A percentile compares a stretch with the other conserved stretches of the same genome.
Conservation (phyloP, 768 basidiomycete species). For the Coprinopsis marcescibilis region DNA sequence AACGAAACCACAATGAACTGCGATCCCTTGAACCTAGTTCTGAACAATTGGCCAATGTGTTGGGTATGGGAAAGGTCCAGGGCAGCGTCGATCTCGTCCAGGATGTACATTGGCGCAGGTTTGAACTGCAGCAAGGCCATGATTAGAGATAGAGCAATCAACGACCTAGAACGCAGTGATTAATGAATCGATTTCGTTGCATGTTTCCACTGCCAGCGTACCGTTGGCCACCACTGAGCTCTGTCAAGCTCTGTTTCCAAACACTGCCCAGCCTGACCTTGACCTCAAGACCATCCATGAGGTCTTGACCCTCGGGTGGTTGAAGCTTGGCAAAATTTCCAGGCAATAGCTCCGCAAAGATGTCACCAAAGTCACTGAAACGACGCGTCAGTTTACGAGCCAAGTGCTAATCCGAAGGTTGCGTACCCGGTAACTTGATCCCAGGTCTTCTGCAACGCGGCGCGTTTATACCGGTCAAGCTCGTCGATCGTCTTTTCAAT, state of each 20-base stretch:
- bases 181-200: not conserved
- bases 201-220: conserved; percentile 30
- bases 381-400: not conserved
- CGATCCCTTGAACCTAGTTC: conserved; percentile 92
- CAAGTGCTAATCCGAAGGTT: not conserved
- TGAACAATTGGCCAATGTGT: conserved; percentile 97
- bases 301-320: conserved; percentile 88
- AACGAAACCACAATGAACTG: conserved; percentile 98
- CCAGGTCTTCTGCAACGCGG: conserved; percentile 93
- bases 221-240: conserved; percentile 96
- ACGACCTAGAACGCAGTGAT: conserved; percentile 54
- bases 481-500: conserved; percentile 92
- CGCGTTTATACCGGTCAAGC: conserved; percentile 90
- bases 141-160: conserved; percentile 96
- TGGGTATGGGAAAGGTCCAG: conserved; percentile 95
- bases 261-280: conserved; percentile 92
- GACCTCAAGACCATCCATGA: conserved; percentile 94
- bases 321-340: conserved; percentile 95
- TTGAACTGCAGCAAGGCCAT: conserved; percentile 99
- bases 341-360: conserved; percentile 92
- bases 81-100: conserved; percentile 98
- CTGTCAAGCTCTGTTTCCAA: conserved; percentile 97
- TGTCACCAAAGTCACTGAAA: conserved; percentile 86
- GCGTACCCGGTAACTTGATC: conserved; percentile 86
- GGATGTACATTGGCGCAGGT: conserved; percentile 98